Evolutionary conservation across 1,284 basidiomycete genomes (phyloP).

Genomic region (Apiotrichum brassicae): DNA sequence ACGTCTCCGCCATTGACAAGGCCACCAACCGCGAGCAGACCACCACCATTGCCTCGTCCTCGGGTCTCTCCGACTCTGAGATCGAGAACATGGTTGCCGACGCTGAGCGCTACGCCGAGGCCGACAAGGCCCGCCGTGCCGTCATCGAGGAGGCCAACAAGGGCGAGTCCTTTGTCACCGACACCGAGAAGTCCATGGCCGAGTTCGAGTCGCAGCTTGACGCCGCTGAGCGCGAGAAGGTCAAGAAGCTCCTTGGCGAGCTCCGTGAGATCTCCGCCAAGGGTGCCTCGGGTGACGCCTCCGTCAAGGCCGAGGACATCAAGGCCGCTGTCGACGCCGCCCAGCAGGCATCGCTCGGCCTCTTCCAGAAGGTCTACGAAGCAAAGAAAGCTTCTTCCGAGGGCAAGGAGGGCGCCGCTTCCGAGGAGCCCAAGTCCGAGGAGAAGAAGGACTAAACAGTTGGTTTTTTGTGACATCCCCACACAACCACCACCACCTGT

Average conservation of each 20-base stretch:
- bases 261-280: slow-evolving; percentile 84
- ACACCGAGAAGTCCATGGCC: slow-evolving; percentile 92
- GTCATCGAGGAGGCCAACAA: slow-evolving; percentile 97
- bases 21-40: slow-evolving; percentile 96
- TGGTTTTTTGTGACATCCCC: background rate
- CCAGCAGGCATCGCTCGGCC: slow-evolving; percentile 90
- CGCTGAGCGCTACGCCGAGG: slow-evolving; percentile 86
- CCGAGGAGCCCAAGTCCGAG: slow-evolving; percentile 37
- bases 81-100: slow-evolving; percentile 97
- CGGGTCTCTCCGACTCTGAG: slow-evolving; percentile 91
- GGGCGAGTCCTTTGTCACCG: slow-evolving; percentile 86
- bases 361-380: slow-evolving; percentile 99
- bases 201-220: slow-evolving; percentile 98
- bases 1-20: slow-evolving; percentile 94
- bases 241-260: slow-evolving; percentile 75
- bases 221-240: slow-evolving; percentile 85
- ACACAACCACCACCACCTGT: too few relatives aligned
- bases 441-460: slow-evolving; percentile 44
- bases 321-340: slow-evolving; percentile 90
- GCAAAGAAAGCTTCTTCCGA: slow-evolving; percentile 62
- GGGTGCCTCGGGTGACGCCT: slow-evolving; percentile 78
- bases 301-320: slow-evolving; percentile 77
- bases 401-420: slow-evolving; percentile 49
- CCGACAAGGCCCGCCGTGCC: slow-evolving; percentile 77
- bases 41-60: slow-evolving; percentile 75